These are phyloP conservation scores for Acacia melanoxylon DNA, from an alignment of 306 rosid genomes.

Conservation along the genomic window DNA sequence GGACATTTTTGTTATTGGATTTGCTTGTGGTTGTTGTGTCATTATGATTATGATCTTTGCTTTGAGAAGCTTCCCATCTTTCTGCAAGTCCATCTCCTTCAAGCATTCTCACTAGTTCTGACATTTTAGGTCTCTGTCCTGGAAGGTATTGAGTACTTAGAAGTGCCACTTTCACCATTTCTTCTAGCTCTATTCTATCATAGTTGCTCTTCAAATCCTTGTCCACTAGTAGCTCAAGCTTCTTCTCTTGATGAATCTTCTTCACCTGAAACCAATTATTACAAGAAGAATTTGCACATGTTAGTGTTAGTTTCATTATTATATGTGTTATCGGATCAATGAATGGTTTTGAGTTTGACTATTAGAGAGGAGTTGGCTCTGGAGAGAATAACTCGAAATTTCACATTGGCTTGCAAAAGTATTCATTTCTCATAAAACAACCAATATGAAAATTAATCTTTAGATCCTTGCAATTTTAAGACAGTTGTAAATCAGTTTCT, in stretches of 20 bases:
- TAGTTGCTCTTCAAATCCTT: constrained; percentile 52
- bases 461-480: too few relatives aligned
- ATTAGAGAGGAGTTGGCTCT: neutral
- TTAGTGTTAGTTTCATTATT: neutral
- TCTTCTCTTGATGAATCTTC: constrained; percentile 51
- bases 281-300: neutral
- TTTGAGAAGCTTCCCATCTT: constrained; percentile 54
- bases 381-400: neutral
- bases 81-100: constrained; percentile 61
- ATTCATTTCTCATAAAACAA: neutral
- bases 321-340: too few relatives aligned
- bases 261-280: constrained; percentile 33
- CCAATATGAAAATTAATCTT: too few relatives aligned
- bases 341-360: neutral
- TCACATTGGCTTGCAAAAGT: neutral
- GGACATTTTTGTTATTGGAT: constrained; percentile 27
- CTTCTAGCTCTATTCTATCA: constrained; percentile 53
- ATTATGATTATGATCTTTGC: constrained; percentile 28
- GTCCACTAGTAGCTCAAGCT: constrained; percentile 52
- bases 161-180: constrained; percentile 56
- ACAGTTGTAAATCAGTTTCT: too few relatives aligned
- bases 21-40: neutral
- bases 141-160: constrained; percentile 54
- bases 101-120: constrained; percentile 54
- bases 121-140: constrained; percentile 52